Base-by-base conservation (phyloP, 352 stramenopile species). In the Pythium biforme region DNA sequence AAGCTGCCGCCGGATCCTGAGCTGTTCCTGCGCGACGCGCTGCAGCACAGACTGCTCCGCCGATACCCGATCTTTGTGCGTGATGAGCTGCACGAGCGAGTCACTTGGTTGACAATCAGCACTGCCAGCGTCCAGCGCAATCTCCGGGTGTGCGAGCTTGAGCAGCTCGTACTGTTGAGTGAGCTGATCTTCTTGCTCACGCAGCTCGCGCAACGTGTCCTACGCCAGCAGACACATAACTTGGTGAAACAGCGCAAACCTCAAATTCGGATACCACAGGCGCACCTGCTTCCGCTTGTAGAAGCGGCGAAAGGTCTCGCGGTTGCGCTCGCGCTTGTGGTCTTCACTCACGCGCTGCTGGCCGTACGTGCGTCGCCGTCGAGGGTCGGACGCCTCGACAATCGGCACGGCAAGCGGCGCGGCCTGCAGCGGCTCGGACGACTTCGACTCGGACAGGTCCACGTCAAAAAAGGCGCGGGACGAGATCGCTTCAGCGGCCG, bases 241-340 rank as follows among this genome's bases (percentile, higher is more conserved):
- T n/a, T n/a, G n/a, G n/a, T n/a, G n/a, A n/a, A n/a, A n/a, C n/a
- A n/a, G n/a, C n/a, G n/a, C n/a, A n/a, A n/a, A n/a, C n/a, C n/a
- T n/a, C n/a, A n/a, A n/a, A n/a, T n/a, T n/a, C n/a, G n/a, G n/a
- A n/a, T n/a, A n/a, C n/a, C n/a, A n/a, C n/a, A n/a, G n/a, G n/a
- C n/a, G n/a, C n/a, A 62, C 65, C 59, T 68, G 52, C 22, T 64
- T 64, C 25, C 59, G 58, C 12, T 67, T 41, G 45, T 72, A 72
- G 27, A 72, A 72, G 2, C 65, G 52, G 9, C 51, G 48, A 46
- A 72, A 67, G 7, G 65, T 72, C 15, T 43, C 41, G 29, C 65
- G 65, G 26, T 68, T 72, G 31, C 59, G 53, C 49, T 72, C 65
- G 26, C 65, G 65, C 59, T 72, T 72, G 23, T 65, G 46, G n/a